Evolutionary conservation across 495 filamentous ascomycete species (phyloP).

Genomic region (Hypoxylon fuscum): DNA sequence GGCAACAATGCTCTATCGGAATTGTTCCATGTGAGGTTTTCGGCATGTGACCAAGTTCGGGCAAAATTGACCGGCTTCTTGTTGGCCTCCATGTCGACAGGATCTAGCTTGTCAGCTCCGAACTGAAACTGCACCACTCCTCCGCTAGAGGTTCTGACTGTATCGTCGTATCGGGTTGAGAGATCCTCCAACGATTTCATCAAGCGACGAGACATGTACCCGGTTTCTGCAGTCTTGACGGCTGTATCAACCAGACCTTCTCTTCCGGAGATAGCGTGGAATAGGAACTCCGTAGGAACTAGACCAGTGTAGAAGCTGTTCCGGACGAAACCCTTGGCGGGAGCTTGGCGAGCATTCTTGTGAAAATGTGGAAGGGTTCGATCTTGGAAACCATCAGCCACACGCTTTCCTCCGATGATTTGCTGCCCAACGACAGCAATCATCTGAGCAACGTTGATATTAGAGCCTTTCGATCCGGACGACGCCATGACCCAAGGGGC

Average conservation of each 20-base stretch:
- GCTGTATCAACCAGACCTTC: slow-evolving; percentile 99
- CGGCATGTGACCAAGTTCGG: slow-evolving; percentile 86
- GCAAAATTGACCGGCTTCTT: slow-evolving; percentile 94
- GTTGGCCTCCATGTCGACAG: slow-evolving; percentile 95
- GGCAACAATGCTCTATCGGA: slow-evolving; percentile 74
- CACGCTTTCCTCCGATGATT: slow-evolving; percentile 93
- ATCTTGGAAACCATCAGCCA: slow-evolving; percentile 95
- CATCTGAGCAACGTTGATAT: slow-evolving; percentile 99
- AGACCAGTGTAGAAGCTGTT: slow-evolving; percentile 99
- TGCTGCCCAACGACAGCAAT: slow-evolving; percentile 96
- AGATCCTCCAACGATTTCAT: slow-evolving; percentile 99
- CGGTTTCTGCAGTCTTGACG: slow-evolving; percentile 98
- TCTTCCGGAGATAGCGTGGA: slow-evolving; percentile 97
- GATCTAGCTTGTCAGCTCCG: slow-evolving; percentile 93
- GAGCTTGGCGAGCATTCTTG: slow-evolving; percentile 87
- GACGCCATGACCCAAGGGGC: slow-evolving; percentile 96
- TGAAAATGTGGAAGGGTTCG: slow-evolving; percentile 94
- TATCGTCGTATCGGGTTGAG: slow-evolving; percentile 89
- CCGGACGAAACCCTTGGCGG: slow-evolving; percentile 93
- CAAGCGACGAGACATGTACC: slow-evolving; percentile 97
- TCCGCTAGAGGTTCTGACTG: slow-evolving; percentile 86
- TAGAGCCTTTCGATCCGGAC: slow-evolving; percentile 93
- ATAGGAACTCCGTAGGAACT: slow-evolving; percentile 89
- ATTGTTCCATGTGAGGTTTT: slow-evolving; percentile 81
- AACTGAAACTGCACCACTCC: slow-evolving; percentile 96